Evolutionary conservation across 2,329 filamentous ascomycete genomes (phyloP).

Genomic region (Monosporascus sp.): DNA sequence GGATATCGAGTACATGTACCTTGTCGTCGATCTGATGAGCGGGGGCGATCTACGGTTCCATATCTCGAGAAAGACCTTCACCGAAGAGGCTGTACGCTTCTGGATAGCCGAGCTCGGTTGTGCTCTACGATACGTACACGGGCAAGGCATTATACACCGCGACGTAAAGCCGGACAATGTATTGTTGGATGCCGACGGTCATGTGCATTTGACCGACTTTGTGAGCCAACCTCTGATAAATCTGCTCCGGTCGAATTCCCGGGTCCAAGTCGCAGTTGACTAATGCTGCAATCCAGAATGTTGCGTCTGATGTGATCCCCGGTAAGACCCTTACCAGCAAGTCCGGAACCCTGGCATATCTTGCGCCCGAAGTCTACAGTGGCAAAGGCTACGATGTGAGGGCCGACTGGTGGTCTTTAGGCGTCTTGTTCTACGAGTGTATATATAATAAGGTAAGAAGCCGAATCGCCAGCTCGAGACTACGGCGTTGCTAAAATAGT

Average conservation of each 20-base stretch:
- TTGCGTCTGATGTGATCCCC: constrained; percentile 86
- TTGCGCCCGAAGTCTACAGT: constrained; percentile 91
- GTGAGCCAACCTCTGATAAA: constrained; percentile 47
- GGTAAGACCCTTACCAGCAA: constrained; percentile 86
- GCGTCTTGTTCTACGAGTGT: constrained; percentile 98
- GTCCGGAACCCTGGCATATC: constrained; percentile 91
- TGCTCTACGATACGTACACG: constrained; percentile 80
- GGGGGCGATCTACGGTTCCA: constrained; percentile 95
- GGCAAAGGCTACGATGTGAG: constrained; percentile 84
- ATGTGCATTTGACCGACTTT: constrained; percentile 97
- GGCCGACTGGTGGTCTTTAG: constrained; percentile 98
- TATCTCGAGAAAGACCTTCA: constrained; percentile 96
- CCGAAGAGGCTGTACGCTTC: constrained; percentile 92
- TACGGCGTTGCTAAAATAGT: constrained; percentile 23
- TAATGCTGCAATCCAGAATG: constrained; percentile 61
- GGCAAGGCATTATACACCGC: constrained; percentile 82
- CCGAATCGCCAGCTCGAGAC: neutral
- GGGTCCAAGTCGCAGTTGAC: constrained; percentile 27
- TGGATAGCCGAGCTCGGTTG: constrained; percentile 96
- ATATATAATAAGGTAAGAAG: constrained; percentile 88
- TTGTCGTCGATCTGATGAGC: constrained; percentile 97
- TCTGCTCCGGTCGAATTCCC: constrained; percentile 2
- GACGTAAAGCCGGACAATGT: constrained; percentile 94
- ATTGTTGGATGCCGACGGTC: constrained; percentile 78
- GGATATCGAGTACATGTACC: constrained; percentile 98